phyloP scores from a whole-genome alignment of 176 grass and related monocot species.

The Triticum monococcum region DNA sequence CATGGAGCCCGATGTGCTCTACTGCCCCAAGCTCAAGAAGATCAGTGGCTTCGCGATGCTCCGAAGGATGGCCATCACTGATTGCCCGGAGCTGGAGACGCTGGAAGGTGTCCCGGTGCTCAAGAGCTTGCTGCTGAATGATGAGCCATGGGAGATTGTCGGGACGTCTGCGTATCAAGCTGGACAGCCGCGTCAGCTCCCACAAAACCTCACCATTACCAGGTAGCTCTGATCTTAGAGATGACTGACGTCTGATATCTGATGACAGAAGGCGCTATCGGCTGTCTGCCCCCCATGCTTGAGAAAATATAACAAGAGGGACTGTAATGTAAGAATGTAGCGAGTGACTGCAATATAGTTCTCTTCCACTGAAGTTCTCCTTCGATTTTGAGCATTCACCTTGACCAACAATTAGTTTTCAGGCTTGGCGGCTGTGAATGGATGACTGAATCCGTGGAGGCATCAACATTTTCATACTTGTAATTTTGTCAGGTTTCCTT shows the following conservation, averaged over 20 bases:
- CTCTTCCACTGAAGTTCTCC: neutral
- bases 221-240: neutral
- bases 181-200: neutral
- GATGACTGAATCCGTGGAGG: too few relatives aligned
- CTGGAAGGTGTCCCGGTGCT: neutral
- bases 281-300: neutral
- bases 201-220: neutral
- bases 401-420: too few relatives aligned
- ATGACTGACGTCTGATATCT: too few relatives aligned
- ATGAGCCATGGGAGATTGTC: neutral
- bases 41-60: neutral
- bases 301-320: neutral
- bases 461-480: too few relatives aligned
- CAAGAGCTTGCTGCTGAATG: neutral
- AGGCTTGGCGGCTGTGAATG: too few relatives aligned
- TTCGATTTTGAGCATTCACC: neutral
- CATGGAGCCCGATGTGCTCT: neutral
- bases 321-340: neutral
- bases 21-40: constrained; percentile 2
- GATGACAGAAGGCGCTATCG: too few relatives aligned
- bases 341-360: neutral
- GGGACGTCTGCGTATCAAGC: neutral
- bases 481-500: too few relatives aligned
- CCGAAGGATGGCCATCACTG: neutral
- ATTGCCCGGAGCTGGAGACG: neutral